These are phyloP conservation scores for Geranium brycei DNA, from an alignment of 345 rosid genomes.

Conservation along the genomic window DNA sequence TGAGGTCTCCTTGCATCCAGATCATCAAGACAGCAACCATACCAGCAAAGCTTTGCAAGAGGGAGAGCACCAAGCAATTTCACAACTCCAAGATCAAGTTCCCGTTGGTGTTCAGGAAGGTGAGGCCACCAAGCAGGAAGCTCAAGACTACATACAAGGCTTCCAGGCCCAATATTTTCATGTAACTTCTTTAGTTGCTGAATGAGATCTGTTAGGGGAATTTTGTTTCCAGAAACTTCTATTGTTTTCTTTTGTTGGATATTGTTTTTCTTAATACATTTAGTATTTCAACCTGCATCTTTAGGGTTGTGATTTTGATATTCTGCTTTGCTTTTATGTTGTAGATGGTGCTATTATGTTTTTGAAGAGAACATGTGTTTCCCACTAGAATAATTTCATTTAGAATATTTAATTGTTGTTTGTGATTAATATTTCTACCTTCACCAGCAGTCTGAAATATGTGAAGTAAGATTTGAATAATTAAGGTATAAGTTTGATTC, in stretches of 20 bases:
- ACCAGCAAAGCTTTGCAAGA: constrained; percentile 31
- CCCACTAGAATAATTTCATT: no score
- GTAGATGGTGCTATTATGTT: background rate
- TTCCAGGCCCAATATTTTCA: constrained; percentile 28
- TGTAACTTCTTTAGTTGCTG: constrained; percentile 8
- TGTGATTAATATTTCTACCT: no score
- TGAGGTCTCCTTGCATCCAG: constrained; percentile 31
- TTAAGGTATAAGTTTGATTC: no score
- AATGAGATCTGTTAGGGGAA: background rate
- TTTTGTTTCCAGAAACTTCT: background rate
- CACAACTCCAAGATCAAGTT: constrained; percentile 32
- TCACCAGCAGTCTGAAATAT: no score
- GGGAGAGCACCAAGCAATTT: constrained; percentile 32
- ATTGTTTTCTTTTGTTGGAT: background rate
- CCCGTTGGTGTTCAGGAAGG: constrained; percentile 27
- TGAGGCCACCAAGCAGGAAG: constrained; percentile 28
- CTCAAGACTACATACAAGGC: constrained; percentile 33
- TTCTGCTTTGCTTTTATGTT: background rate
- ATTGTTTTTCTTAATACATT: background rate
- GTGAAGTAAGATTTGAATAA: no score
- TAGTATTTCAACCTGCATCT: background rate
- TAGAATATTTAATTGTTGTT: no score
- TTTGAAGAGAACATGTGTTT: no score
- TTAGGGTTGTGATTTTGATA: background rate
- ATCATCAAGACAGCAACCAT: constrained; percentile 27